A percentile compares a stretch with the other conserved stretches of the same genome.
These are phyloP conservation scores for Eimeria nieschulzi DNA, from an alignment of 169 alveolate species.

Conservation along the genomic window DNA sequence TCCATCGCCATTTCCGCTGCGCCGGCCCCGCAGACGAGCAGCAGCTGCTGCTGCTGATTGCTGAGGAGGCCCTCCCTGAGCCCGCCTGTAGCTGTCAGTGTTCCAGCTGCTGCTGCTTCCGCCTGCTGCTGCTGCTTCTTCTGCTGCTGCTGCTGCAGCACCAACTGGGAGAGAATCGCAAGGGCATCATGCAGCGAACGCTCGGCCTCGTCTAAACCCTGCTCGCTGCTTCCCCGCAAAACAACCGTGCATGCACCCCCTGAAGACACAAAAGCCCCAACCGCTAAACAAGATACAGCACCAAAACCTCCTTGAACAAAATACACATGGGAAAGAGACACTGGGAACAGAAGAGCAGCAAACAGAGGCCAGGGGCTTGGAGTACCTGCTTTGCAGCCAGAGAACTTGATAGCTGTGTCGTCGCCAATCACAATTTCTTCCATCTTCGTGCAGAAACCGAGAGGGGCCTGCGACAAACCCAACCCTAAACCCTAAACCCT, in stretches of 20 bases:
- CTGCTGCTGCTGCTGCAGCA: constrained; percentile 65
- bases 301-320: not conserved
- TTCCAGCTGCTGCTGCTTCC: constrained; percentile 63
- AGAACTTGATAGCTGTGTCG: constrained; percentile 96
- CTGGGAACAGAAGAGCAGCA: not conserved
- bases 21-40: constrained; percentile 99
- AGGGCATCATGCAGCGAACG: constrained; percentile 99
- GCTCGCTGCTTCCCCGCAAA: constrained; percentile 99
- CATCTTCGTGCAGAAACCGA: constrained; percentile 96
- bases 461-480: constrained; percentile 35
- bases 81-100: constrained; percentile 86
- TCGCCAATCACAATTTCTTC: constrained; percentile 98
- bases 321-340: not conserved
- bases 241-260: constrained; percentile 97
- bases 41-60: constrained; percentile 77
- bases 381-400: constrained; percentile 94
- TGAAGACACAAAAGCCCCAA: constrained; percentile 9
- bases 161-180: constrained; percentile 94
- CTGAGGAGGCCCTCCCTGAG: not conserved
- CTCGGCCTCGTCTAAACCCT: constrained; percentile 98
- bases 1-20: constrained; percentile 98
- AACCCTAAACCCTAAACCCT: constrained; percentile 38
- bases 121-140: constrained; percentile 12
- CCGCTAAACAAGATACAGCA: not conserved
- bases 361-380: constrained; percentile 56